Conservation (phyloP, 495 filamentous ascomycete genomes). For the Tuber magnatum region DNA sequence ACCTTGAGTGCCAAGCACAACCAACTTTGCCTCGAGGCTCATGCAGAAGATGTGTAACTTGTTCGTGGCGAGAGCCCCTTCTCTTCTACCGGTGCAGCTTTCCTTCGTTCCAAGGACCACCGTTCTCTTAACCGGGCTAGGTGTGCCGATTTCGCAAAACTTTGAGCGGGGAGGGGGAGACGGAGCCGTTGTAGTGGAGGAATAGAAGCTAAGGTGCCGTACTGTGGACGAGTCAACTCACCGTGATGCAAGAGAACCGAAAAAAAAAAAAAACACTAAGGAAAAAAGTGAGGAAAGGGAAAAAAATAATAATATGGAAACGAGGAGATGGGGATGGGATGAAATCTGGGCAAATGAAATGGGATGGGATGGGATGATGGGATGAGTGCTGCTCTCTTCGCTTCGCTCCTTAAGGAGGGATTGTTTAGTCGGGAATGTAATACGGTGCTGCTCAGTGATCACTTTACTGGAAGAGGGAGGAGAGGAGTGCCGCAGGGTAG, state of each 20-base stretch:
- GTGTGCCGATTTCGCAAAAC: not conserved
- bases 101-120: not conserved
- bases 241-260: slow-evolving; percentile 6
- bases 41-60: slow-evolving; percentile 41
- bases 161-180: not conserved
- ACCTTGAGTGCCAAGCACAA: slow-evolving; percentile 78
- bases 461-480: not conserved
- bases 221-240: slow-evolving; percentile 7
- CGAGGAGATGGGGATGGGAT: slow-evolving; percentile 8
- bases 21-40: slow-evolving; percentile 87
- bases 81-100: not conserved
- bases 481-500: not conserved
- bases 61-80: not conserved
- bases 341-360: not conserved
- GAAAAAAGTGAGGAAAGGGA: slow-evolving; percentile 1
- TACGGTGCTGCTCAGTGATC: not conserved
- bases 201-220: not conserved
- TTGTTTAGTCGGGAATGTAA: not conserved
- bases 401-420: not conserved
- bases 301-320: slow-evolving; percentile 23
- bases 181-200: not conserved
- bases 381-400: not conserved
- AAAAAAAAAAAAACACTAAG: slow-evolving; percentile 6
- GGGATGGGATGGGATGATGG: slow-evolving; percentile 5
- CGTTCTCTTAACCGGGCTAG: not conserved